phyloP scores from a whole-genome alignment of 208 protist genomes.

The Leishmania lainsoni region DNA sequence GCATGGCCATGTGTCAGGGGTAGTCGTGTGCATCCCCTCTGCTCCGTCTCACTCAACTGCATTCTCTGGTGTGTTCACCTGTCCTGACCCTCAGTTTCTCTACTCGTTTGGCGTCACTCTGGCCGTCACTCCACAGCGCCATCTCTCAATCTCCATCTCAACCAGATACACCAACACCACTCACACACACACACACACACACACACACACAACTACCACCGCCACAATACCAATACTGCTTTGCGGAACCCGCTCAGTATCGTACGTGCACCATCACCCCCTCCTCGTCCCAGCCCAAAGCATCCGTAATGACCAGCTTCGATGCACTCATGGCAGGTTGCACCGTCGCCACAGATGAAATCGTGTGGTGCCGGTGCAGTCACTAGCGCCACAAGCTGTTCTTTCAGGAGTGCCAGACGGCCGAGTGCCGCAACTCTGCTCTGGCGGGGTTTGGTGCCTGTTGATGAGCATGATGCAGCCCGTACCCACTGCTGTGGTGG shows the following conservation, averaged over 20 bases:
- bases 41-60: neutral
- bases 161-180: neutral
- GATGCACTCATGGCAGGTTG: constrained; percentile 18
- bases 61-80: neutral
- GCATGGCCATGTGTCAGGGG: neutral
- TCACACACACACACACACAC: too few relatives aligned
- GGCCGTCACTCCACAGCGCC: neutral
- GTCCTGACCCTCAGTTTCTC: neutral
- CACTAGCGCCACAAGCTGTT: constrained; percentile 44
- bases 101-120: neutral
- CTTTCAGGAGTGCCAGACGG: constrained; percentile 48
- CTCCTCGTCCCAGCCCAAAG: neutral
- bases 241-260: neutral
- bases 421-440: constrained; percentile 37
- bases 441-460: constrained; percentile 39
- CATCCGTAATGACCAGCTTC: neutral
- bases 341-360: constrained; percentile 25
- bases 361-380: constrained; percentile 58
- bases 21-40: neutral
- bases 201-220: too few relatives aligned
- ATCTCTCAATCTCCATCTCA: constrained; percentile 13
- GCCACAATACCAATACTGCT: too few relatives aligned
- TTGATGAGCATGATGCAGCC: constrained; percentile 44
- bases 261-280: neutral
- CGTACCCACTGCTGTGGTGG: constrained; percentile 51